Evolutionary conservation across 2,329 filamentous ascomycete genomes (phyloP).

Genomic region (Blumeria hordei): DNA sequence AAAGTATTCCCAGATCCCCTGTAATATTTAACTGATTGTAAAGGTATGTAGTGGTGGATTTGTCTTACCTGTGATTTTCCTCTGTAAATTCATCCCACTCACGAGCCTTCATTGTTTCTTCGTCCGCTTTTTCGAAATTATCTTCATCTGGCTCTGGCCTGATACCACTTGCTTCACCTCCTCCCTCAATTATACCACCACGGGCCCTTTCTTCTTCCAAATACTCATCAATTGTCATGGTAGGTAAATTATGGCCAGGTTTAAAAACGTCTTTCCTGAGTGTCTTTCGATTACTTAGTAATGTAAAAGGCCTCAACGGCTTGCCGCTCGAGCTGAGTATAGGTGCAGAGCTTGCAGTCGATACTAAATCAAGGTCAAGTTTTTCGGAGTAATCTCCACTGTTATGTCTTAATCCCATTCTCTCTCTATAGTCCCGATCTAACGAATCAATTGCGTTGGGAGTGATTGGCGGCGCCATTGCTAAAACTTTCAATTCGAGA

Average conservation of each 20-base stretch:
- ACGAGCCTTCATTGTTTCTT: conserved; percentile 77
- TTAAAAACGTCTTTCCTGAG: conserved; percentile 64
- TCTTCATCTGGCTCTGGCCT: conserved; percentile 67
- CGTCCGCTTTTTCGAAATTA: conserved; percentile 64
- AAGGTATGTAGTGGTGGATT: background rate
- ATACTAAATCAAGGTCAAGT: conserved; percentile 40
- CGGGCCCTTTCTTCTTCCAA: conserved; percentile 68
- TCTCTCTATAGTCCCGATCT: conserved; percentile 22
- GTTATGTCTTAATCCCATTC: conserved; percentile 16
- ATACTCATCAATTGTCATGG: conserved; percentile 96
- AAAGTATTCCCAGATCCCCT: conserved; percentile 56
- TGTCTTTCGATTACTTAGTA: conserved; percentile 54
- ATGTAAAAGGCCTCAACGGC: conserved; percentile 73
- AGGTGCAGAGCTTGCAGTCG: conserved; percentile 33
- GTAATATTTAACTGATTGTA: conserved; percentile 2
- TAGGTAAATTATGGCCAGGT: conserved; percentile 77
- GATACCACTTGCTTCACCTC: conserved; percentile 48
- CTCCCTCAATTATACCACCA: conserved; percentile 78
- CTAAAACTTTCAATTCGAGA: conserved; percentile 63
- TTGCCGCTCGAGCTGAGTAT: conserved; percentile 58
- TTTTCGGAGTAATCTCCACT: conserved; percentile 37
- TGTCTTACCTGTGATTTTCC: conserved; percentile 44
- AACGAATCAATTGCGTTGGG: conserved; percentile 21
- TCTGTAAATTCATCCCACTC: conserved; percentile 92
- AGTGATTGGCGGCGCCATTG: conserved; percentile 37